Conservation (phyloP, 805 yeast species). For the Kregervanrija fluxuum region DNA sequence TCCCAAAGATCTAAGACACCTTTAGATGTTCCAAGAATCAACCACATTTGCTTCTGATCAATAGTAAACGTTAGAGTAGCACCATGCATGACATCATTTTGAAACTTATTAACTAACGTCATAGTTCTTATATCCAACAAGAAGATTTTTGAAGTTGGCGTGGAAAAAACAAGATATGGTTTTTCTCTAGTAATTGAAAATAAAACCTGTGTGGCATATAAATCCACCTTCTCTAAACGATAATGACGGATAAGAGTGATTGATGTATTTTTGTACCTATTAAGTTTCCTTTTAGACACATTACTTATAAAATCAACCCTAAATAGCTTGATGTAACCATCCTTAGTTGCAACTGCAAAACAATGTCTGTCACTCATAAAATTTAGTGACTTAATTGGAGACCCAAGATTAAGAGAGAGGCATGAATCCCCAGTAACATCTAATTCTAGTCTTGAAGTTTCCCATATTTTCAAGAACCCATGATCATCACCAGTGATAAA, state of each 20-base stretch:
- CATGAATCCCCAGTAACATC: constrained; percentile 49
- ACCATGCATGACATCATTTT: constrained; percentile 61
- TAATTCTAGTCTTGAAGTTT: constrained; percentile 52
- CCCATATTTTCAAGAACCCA: constrained; percentile 78
- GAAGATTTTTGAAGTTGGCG: constrained; percentile 45
- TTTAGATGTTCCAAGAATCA: constrained; percentile 64
- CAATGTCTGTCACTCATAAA: constrained; percentile 51
- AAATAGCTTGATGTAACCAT: constrained; percentile 38
- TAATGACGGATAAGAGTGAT: constrained; percentile 33
- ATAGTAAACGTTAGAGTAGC: constrained; percentile 52
- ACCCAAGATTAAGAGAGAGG: constrained; percentile 39
- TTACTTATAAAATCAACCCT: constrained; percentile 28
- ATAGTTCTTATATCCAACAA: constrained; percentile 54
- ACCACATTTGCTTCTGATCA: constrained; percentile 50
- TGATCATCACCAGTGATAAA: constrained; percentile 74
- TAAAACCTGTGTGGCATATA: constrained; percentile 36
- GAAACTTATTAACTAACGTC: constrained; percentile 34
- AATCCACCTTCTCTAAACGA: constrained; percentile 28
- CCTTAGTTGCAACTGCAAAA: constrained; percentile 46
- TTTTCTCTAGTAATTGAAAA: constrained; percentile 33
- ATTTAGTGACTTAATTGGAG: constrained; percentile 40
- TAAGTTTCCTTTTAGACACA: constrained; percentile 2
- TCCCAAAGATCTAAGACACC: constrained; percentile 84
- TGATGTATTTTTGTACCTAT: constrained; percentile 10
- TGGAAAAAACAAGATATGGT: constrained; percentile 41